Conservation (phyloP, 371 early-diverging fungal genomes). For the Mucor circinelloides region DNA sequence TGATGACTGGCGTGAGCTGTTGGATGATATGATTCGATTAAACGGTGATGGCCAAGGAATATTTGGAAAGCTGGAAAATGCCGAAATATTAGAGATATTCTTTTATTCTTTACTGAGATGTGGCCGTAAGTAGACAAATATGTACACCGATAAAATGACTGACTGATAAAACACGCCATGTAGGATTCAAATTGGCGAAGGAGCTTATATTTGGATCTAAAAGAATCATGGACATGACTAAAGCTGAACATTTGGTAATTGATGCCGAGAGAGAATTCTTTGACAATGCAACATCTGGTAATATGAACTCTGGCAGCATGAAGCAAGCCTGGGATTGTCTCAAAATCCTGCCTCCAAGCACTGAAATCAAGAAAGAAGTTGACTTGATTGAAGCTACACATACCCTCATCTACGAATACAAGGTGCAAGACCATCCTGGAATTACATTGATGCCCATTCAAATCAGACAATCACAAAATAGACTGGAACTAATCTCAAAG, state of each 20-base stretch:
- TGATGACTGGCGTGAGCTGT: slow-evolving; percentile 70
- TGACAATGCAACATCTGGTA: slow-evolving; percentile 77
- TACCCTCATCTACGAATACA: slow-evolving; percentile 60
- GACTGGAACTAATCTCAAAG: slow-evolving; percentile 66
- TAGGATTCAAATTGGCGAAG: slow-evolving; percentile 70
- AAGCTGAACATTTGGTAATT: slow-evolving; percentile 67
- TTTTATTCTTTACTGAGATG: slow-evolving; percentile 67
- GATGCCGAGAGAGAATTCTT: slow-evolving; percentile 76
- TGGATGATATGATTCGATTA: slow-evolving; percentile 69
- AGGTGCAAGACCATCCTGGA: slow-evolving; percentile 53
- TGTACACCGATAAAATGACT: neutral
- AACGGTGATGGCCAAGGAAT: slow-evolving; percentile 56
- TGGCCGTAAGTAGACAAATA: slow-evolving; percentile 59
- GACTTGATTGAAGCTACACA: slow-evolving; percentile 79
- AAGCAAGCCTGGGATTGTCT: slow-evolving; percentile 79
- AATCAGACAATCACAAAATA: slow-evolving; percentile 66
- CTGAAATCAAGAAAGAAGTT: slow-evolving; percentile 63
- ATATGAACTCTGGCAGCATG: slow-evolving; percentile 67
- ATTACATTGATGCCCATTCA: slow-evolving; percentile 75
- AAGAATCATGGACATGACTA: slow-evolving; percentile 53
- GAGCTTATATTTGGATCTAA: slow-evolving; percentile 60
- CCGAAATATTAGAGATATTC: slow-evolving; percentile 70
- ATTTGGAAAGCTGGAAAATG: slow-evolving; percentile 54
- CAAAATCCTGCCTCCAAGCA: slow-evolving; percentile 64
- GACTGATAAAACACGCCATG: neutral